Conservation (phyloP, 768 basidiomycete genomes). For the Termitomyces sp. region DNA sequence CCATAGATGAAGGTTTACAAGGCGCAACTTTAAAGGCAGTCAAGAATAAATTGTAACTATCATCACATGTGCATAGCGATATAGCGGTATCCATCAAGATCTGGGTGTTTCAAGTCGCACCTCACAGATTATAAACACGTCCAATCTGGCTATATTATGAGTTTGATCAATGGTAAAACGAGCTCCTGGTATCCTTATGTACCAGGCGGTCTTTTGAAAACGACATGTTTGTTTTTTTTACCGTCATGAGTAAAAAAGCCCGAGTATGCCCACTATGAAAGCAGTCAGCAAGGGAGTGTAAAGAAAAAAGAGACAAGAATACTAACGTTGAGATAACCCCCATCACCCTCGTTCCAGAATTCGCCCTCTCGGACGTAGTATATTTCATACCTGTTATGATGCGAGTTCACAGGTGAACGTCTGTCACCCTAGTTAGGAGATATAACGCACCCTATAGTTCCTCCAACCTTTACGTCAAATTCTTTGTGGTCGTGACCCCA, state of each 20-base stretch:
- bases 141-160: not conserved
- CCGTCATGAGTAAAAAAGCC: slow-evolving; percentile 2
- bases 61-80: not conserved
- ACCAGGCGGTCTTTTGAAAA: not conserved
- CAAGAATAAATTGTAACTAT: slow-evolving; percentile 11
- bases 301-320: not conserved
- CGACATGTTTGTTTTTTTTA: slow-evolving; percentile 3
- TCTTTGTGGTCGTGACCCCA: slow-evolving; percentile 21
- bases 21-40: slow-evolving; percentile 20
- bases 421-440: not conserved
- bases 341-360: slow-evolving; percentile 10
- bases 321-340: slow-evolving; percentile 10
- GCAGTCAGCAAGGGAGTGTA: not conserved
- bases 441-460: slow-evolving; percentile 11
- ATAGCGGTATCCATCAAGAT: not conserved
- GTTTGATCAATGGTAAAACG: not conserved
- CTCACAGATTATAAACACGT: not conserved
- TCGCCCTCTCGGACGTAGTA: slow-evolving; percentile 10
- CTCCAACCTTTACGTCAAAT: slow-evolving; percentile 12
- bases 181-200: not conserved
- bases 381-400: slow-evolving; percentile 7
- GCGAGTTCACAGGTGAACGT: not conserved
- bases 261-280: slow-evolving; percentile 6
- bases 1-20: slow-evolving; percentile 30
- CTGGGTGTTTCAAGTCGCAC: not conserved